These are phyloP conservation scores for Plasmodium adleri DNA, from an alignment of 169 alveolate species.

Conservation along the genomic window DNA sequence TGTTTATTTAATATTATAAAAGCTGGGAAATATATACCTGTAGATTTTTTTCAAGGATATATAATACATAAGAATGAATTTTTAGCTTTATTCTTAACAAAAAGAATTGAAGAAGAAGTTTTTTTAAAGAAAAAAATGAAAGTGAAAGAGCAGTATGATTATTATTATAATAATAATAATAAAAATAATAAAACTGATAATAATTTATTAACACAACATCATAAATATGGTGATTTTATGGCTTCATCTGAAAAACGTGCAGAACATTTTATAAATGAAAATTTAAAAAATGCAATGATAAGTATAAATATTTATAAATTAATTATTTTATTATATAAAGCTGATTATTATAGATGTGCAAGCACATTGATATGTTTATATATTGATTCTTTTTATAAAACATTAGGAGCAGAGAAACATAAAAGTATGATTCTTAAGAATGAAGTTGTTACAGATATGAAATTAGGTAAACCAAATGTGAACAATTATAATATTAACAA, in stretches of 20 bases:
- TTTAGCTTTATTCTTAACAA: conserved; percentile 40
- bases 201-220: neutral
- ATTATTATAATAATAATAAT: conserved; percentile 3
- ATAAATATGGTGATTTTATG: conserved; percentile 29
- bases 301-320: conserved; percentile 40
- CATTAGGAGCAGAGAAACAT: neutral
- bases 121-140: conserved; percentile 62
- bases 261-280: conserved; percentile 62
- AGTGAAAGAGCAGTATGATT: conserved; percentile 14
- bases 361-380: conserved; percentile 42
- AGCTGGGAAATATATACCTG: conserved; percentile 59
- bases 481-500: neutral
- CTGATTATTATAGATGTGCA: conserved; percentile 61
- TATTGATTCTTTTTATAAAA: conserved; percentile 31
- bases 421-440: neutral
- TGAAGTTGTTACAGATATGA: neutral
- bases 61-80: conserved; percentile 69
- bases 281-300: conserved; percentile 49
- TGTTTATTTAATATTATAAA: conserved; percentile 41
- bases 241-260: conserved; percentile 69
- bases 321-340: conserved; percentile 53
- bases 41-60: conserved; percentile 76
- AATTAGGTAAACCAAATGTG: neutral
- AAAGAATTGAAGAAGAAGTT: conserved; percentile 51
- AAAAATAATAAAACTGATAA: neutral